Evolutionary conservation across 192 early-diverging fungal species (phyloP), one percentile per base, ranked within the genome.

Genomic region (Umbelopsis vinacea): DNA sequence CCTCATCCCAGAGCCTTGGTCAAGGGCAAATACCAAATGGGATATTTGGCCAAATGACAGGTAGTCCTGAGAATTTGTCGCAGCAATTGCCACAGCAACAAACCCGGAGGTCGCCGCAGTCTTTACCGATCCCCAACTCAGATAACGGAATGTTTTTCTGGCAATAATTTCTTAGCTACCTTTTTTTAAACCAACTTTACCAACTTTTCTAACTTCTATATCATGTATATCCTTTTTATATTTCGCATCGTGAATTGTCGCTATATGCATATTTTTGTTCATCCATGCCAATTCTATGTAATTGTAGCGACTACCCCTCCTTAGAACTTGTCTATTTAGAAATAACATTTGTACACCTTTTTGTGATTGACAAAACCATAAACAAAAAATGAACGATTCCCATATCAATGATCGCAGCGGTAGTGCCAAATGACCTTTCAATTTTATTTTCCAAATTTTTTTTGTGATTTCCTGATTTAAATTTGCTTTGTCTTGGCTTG

Each of bases 1-100:
- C 40, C 67, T 33, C 53, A 45, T 0, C 23, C 47, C 54, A 26
- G 24, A 11, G 29, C n/a, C 75, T 50, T 46, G 60, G 35, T 71
- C 68, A 75, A 72, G 43, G 71, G 69, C 35, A 69, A 74, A n/a
- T 63, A 66, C 29, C 33, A 21, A 10, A 67, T 66, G 6, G 40
- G 40, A 7, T 69, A 68, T 29, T 35, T 38, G 43, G 57, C 9
- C 57, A 35, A 63, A 35, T 63, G 33, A 63, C 29, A 19, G 57
- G 57, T 17, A 63, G 57, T 63, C 57, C 57, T 0, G 57, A 63
- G 26, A 26, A 29, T 19, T 35, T 63, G 14, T 29, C 15, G 0
- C n/a, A n/a, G 46, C n/a, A 38, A n/a, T 47, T 52, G 50, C 46
- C 47, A 15, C 67, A 57, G 22, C 71, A 73, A 6, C 71, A 69